Evolutionary conservation across 768 basidiomycete species (phyloP), one percentile per base, ranked within the genome.

Genomic region (Russula olivacea): DNA sequence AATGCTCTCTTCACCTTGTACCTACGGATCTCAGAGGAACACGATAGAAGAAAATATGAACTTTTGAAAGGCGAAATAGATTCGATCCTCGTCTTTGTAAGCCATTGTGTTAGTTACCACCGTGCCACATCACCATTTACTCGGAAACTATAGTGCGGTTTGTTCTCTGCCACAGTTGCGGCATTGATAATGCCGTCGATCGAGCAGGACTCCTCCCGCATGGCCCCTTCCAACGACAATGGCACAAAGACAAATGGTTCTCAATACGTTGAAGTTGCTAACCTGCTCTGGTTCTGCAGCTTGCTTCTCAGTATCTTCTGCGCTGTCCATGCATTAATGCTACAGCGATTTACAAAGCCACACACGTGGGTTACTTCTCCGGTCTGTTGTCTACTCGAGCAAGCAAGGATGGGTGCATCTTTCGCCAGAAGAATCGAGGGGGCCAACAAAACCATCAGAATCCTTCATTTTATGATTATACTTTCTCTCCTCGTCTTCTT

Each of bases 161-260:
- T 60, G 14, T 60, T 60, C 59, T 60, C 59, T 2, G 50, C 59
- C 10, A 14, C 59, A 8, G 30, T 60, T 10, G 59, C 59, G 3
- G 51, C 51, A 12, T 43, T 28, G 28, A 28, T 28, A 28, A 28
- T 28, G 28, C 28, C 28, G 4, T 28, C 28, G 28, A 28, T 28
- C 28, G n/a, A n/a, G n/a, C 28, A 28, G 28, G 28, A 28, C 28
- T 4, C 28, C 28, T 28, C 28, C 28, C 4, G 2, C n/a, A n/a
- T n/a, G n/a, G 28, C 2, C 28, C 28, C 28, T 4, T 28, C 28
- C 28, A 4, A 28, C 4, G 4, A 28, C 28, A n/a, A n/a, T n/a
- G n/a, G n/a, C n/a, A n/a, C n/a, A n/a, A n/a, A 28, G 2, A 28
- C 28, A 28, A 2, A 28, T 4, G 28, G 28, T 28, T 28, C n/a